Percentiles rank a stretch among this genome's conserved stretches.
These are phyloP conservation scores for Colletotrichum gigasporum DNA, from an alignment of 2,329 filamentous ascomycete genomes.

Conservation along the genomic window DNA sequence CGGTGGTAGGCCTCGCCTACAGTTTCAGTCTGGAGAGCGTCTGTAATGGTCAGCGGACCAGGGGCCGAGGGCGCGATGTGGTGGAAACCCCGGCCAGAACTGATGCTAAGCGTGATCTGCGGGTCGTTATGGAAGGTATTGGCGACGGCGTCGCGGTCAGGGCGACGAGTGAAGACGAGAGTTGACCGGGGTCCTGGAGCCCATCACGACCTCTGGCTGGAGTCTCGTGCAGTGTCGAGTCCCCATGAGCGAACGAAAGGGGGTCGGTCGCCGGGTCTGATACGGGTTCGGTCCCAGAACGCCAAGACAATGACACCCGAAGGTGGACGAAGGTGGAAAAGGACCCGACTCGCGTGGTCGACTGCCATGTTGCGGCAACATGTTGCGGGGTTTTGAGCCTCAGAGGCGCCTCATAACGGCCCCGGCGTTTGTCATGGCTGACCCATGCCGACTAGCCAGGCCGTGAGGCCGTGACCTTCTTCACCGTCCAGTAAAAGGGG, in stretches of 20 bases:
- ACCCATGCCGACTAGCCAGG: background rate
- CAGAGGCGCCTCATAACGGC: background rate
- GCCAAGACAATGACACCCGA: conserved; percentile 15
- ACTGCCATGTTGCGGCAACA: conserved; percentile 3
- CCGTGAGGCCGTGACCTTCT: background rate
- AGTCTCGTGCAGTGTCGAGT: background rate
- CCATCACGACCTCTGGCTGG: background rate
- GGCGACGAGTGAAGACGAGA: too few species aligned
- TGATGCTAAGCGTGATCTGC: conserved; percentile 28
- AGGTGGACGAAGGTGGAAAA: background rate
- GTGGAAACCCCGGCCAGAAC: background rate
- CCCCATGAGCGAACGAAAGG: background rate
- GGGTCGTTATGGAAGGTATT: conserved; percentile 20
- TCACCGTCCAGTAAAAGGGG: too few species aligned
- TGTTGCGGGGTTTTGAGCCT: conserved; percentile 11
- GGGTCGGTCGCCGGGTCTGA: conserved; percentile 19
- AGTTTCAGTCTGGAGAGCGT: conserved; percentile 22
- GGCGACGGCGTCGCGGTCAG: conserved; percentile 8
- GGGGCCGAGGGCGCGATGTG: background rate
- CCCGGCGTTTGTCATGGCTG: background rate
- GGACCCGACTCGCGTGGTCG: background rate
- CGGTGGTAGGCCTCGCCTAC: conserved; percentile 11
- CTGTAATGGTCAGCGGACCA: background rate
- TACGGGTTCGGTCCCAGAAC: conserved; percentile 9
- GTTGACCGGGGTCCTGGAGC: too few species aligned